Percentiles rank a stretch among this genome's conserved stretches.
Conservation (phyloP, 2,329 filamentous ascomycete species). For the Colletotrichum lindemuthianum region DNA sequence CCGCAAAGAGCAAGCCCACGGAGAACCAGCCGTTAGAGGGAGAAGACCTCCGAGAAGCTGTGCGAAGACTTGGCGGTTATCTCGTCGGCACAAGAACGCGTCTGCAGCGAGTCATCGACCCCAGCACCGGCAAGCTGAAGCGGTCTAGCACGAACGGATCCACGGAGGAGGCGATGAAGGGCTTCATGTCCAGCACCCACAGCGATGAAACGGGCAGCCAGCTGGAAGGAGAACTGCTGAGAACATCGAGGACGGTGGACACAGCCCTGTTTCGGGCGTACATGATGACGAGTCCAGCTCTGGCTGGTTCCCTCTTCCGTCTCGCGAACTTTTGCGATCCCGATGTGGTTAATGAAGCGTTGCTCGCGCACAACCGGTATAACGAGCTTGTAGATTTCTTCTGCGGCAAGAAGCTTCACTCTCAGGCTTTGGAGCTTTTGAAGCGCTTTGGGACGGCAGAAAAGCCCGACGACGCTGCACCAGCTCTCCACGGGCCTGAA, state of each 20-base stretch:
- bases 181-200: slow-evolving; percentile 59
- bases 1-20: slow-evolving; percentile 55
- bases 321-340: slow-evolving; percentile 98
- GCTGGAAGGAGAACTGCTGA: slow-evolving; percentile 76
- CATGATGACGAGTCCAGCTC: slow-evolving; percentile 88
- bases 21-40: slow-evolving; percentile 73
- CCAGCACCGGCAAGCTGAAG: slow-evolving; percentile 70
- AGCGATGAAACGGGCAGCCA: slow-evolving; percentile 63
- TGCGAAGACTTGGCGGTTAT: slow-evolving; percentile 86
- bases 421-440: slow-evolving; percentile 84
- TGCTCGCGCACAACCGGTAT: slow-evolving; percentile 88
- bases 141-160: slow-evolving; percentile 54
- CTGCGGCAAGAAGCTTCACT: slow-evolving; percentile 92
- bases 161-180: slow-evolving; percentile 63
- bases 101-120: slow-evolving; percentile 70
- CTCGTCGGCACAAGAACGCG: slow-evolving; percentile 83
- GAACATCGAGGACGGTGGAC: slow-evolving; percentile 86
- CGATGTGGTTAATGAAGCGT: slow-evolving; percentile 90
- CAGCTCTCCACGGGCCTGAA: slow-evolving; percentile 78
- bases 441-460: slow-evolving; percentile 78
- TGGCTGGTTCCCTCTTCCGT: slow-evolving; percentile 91
- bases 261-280: slow-evolving; percentile 94
- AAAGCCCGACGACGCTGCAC: slow-evolving; percentile 60
- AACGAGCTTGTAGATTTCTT: slow-evolving; percentile 98
- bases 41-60: slow-evolving; percentile 84